Evolutionary conservation across 2,329 filamentous ascomycete genomes (phyloP).

Genomic region (Trichoderma hamatum): DNA sequence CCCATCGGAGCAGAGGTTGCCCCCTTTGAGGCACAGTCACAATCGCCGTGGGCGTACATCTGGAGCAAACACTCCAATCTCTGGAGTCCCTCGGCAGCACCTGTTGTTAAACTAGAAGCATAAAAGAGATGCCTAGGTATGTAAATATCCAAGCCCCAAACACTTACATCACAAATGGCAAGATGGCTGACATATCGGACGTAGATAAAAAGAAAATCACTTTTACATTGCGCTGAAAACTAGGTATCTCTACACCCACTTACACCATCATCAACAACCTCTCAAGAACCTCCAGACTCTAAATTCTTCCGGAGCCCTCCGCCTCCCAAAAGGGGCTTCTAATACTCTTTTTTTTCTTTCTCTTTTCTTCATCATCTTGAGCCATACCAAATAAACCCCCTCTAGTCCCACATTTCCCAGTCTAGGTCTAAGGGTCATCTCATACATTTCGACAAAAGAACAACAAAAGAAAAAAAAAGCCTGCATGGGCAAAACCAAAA

Average conservation of each 20-base stretch:
- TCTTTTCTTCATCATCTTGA: background rate
- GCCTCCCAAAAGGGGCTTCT: background rate
- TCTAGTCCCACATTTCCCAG: conserved; percentile 19
- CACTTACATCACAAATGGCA: background rate
- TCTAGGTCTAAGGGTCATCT: conserved; percentile 25
- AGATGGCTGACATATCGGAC: background rate
- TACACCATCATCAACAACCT: background rate
- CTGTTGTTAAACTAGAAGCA: background rate
- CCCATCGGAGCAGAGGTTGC: conserved; percentile 31
- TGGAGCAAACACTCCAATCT: conserved; percentile 30
- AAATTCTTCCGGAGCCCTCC: background rate
- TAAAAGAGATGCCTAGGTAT: background rate
- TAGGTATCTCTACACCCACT: conserved; percentile 11
- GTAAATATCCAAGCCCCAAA: background rate
- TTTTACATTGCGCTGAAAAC: conserved; percentile 14
- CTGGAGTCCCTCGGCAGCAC: background rate
- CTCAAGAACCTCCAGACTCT: background rate
- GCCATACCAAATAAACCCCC: conserved; percentile 2
- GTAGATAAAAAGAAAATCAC: background rate
- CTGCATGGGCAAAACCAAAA: background rate
- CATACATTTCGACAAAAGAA: conserved; percentile 1
- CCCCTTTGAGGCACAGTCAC: conserved; percentile 29
- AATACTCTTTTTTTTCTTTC: background rate
- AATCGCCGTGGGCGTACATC: conserved; percentile 25
- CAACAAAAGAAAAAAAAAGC: background rate